Percentiles rank a stretch among this genome's conserved stretches.
Conservation (phyloP, 2,329 filamentous ascomycete genomes). For the Alternaria triticina region DNA sequence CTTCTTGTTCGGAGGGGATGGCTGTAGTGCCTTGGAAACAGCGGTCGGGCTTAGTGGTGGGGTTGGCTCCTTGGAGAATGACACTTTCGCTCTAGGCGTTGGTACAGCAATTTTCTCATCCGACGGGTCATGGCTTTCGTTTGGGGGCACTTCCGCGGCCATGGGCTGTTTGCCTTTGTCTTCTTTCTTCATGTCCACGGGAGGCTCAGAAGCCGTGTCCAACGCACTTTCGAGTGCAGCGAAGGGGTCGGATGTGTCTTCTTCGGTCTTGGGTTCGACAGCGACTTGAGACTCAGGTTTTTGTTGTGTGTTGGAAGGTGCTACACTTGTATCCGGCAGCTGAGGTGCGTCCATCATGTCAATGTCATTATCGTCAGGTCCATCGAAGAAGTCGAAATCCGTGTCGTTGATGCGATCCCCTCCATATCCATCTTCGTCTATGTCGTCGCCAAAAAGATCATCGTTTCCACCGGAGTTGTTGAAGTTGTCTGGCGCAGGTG, state of each 20-base stretch:
- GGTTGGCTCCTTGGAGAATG: constrained; percentile 29
- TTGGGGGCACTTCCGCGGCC: not conserved
- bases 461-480: constrained; percentile 48
- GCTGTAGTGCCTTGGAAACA: constrained; percentile 56
- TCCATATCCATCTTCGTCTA: constrained; percentile 74
- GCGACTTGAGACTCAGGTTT: not conserved
- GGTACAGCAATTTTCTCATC: not conserved
- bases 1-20: constrained; percentile 39
- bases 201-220: constrained; percentile 14
- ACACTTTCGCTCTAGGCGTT: not conserved
- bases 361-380: constrained; percentile 55
- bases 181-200: not conserved
- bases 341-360: constrained; percentile 41
- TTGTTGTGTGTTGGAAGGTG: not conserved
- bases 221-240: constrained; percentile 40
- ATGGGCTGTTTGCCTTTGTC: constrained; percentile 6
- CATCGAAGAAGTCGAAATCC: constrained; percentile 85
- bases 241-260: constrained; percentile 35
- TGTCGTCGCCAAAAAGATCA: constrained; percentile 70
- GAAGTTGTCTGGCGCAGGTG: constrained; percentile 32
- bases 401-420: constrained; percentile 79
- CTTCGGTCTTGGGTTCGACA: constrained; percentile 19
- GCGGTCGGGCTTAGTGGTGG: constrained; percentile 51
- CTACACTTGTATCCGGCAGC: constrained; percentile 20
- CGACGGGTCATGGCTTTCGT: not conserved